A percentile compares a stretch with the other conserved stretches of the same genome.
Evolutionary conservation across 768 basidiomycete genomes (phyloP).

Genomic region (Trametes meyenii): DNA sequence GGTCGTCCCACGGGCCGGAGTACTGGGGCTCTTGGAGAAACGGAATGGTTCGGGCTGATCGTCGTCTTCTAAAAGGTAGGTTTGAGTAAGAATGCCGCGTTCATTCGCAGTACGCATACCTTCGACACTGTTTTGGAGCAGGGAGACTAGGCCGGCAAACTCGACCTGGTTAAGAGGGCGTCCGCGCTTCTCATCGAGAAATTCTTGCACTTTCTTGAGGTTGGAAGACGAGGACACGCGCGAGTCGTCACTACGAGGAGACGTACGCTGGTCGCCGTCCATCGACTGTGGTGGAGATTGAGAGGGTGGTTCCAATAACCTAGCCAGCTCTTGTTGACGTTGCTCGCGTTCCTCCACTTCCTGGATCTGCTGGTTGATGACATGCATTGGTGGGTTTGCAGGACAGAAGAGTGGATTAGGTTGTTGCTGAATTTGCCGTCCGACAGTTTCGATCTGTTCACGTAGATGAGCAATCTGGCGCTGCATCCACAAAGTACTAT

Average conservation of each 20-base stretch:
- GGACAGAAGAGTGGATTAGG: neutral
- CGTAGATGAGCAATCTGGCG: neutral
- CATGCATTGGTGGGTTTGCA: neutral
- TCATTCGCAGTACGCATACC: constrained; percentile 35
- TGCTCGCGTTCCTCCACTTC: neutral
- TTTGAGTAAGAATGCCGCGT: constrained; percentile 15
- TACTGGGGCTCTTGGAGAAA: constrained; percentile 54
- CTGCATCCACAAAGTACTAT: neutral
- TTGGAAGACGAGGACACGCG: constrained; percentile 16
- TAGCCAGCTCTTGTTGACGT: neutral
- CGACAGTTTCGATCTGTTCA: neutral
- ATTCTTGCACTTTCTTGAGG: constrained; percentile 31
- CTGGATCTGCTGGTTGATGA: neutral
- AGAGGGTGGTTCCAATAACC: neutral
- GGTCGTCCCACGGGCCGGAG: constrained; percentile 40
- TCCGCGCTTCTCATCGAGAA: constrained; percentile 50
- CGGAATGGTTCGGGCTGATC: constrained; percentile 61
- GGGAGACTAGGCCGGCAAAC: constrained; percentile 54
- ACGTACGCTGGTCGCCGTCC: constrained; percentile 14
- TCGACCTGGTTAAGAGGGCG: constrained; percentile 54
- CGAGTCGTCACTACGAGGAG: constrained; percentile 20
- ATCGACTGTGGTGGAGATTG: constrained; percentile 10
- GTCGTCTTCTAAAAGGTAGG: constrained; percentile 26
- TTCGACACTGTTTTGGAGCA: constrained; percentile 55
- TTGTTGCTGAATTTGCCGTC: neutral